These are phyloP conservation scores for Musa beccarii DNA, from an alignment of 176 grass and related monocot species.

Conservation along the genomic window DNA sequence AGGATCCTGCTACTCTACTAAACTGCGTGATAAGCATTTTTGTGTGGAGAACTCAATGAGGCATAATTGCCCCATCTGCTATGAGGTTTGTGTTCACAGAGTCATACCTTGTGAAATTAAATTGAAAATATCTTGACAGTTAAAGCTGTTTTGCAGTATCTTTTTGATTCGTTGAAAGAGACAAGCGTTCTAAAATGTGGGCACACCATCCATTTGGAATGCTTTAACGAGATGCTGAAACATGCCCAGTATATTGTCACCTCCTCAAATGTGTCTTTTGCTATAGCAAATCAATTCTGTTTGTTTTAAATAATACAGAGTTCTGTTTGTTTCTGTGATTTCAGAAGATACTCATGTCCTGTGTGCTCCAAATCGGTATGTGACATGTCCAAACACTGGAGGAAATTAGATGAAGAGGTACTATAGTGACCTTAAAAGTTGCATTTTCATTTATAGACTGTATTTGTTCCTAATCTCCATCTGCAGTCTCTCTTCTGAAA, in stretches of 20 bases:
- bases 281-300: neutral
- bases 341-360: conserved; percentile 72
- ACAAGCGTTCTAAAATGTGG: conserved; percentile 80
- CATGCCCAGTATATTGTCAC: conserved; percentile 50
- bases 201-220: conserved; percentile 87
- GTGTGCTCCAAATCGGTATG: conserved; percentile 75
- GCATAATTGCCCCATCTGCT: conserved; percentile 89
- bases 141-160: conserved; percentile 55
- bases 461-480: neutral
- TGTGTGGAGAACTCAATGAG: conserved; percentile 98
- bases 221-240: conserved; percentile 58
- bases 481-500: neutral
- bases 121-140: neutral
- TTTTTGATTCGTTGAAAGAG: conserved; percentile 89
- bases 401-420: conserved; percentile 88
- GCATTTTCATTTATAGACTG: too few species aligned
- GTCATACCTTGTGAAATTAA: too few species aligned
- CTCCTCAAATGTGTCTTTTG: conserved; percentile 2
- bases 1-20: conserved; percentile 79
- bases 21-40: conserved; percentile 56
- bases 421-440: neutral
- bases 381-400: conserved; percentile 47
- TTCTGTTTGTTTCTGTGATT: conserved; percentile 25
- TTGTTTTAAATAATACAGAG: conserved; percentile 17
- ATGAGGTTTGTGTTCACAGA: conserved; percentile 43